Evolutionary conservation across 148 eudicot genomes (phyloP), one percentile per base, ranked within the genome.

Genomic region (Euryodendron excelsum): DNA sequence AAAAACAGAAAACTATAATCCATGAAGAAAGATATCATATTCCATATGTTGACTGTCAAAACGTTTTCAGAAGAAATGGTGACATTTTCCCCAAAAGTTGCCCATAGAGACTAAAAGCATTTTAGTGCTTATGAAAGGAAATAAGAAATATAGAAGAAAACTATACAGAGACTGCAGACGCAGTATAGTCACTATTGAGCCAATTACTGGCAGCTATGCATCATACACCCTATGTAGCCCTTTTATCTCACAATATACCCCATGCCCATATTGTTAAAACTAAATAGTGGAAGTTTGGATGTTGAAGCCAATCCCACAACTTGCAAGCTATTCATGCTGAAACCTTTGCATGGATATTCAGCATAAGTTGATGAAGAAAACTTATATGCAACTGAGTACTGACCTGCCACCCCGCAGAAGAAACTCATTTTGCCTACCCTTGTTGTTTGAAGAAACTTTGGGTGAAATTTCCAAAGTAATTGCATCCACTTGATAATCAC

Each of bases 401-500:
- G 77, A 93, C 98, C 97, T 84, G 74, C 97, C 97, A 86, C 92
- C 85, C 13, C 89, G 91, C 82, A 85, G 69, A 74, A 96, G 85
- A 85, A 96, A 86, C 78, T 87, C 92, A 80, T 65, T 87, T 78
- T 36, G 85, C 83, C 81, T 86, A 81, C 68, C 85, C 52, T 79
- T 82, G 60, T 84, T 78, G 86, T 80, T 79, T 14, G 79, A 84
- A 71, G 88, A 85, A 69, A 74, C 80, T 82, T 78, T 88, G 28
- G 89, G 88, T 78, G 97, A 87, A 61, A 96, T 83, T 74, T 85
- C 90, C 86, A 96, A 77, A 78, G 99, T 96, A 59, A 93, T 85
- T 50, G 99, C 96, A 85, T 96, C 99, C 86, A 96, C 87, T 86
- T 96, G 98, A 84, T 96, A 96, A 92, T 96, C 97, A 64, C 97